Evolutionary conservation across 495 filamentous ascomycete genomes (phyloP).

Genomic region (Podospora comata): DNA sequence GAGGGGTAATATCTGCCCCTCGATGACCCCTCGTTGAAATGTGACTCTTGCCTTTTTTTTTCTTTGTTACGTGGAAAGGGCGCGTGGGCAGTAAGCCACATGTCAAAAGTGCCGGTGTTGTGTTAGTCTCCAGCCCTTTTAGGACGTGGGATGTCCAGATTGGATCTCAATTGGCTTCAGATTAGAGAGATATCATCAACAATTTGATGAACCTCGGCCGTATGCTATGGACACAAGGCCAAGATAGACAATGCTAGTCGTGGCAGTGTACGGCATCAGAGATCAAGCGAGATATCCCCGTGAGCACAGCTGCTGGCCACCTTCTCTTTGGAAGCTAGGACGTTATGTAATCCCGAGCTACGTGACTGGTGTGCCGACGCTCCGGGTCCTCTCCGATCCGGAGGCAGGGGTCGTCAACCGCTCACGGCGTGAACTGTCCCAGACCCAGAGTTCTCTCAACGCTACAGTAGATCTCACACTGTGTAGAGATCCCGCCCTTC

Average conservation of each 20-base stretch:
- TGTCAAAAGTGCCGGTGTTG: too few relatives aligned
- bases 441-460: not conserved
- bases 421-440: not conserved
- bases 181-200: too few relatives aligned
- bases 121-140: not conserved
- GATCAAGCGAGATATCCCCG: not conserved
- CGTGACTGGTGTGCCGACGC: slow-evolving; percentile 1
- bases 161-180: not conserved
- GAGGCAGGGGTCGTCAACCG: not conserved
- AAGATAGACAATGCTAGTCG: too few relatives aligned
- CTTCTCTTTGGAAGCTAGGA: not conserved
- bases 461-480: slow-evolving; percentile 11
- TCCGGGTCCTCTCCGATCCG: slow-evolving; percentile 8
- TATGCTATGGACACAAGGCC: too few relatives aligned
- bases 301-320: not conserved
- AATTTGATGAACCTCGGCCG: too few relatives aligned
- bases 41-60: not conserved
- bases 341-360: not conserved
- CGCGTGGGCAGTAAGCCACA: too few relatives aligned
- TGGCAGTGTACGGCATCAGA: too few relatives aligned
- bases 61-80: not conserved
- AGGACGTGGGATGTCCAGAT: not conserved
- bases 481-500: not conserved
- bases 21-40: not conserved
- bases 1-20: slow-evolving; percentile 8